Conservation (phyloP, 305 asterid genomes). For the Solanum chacoense region DNA sequence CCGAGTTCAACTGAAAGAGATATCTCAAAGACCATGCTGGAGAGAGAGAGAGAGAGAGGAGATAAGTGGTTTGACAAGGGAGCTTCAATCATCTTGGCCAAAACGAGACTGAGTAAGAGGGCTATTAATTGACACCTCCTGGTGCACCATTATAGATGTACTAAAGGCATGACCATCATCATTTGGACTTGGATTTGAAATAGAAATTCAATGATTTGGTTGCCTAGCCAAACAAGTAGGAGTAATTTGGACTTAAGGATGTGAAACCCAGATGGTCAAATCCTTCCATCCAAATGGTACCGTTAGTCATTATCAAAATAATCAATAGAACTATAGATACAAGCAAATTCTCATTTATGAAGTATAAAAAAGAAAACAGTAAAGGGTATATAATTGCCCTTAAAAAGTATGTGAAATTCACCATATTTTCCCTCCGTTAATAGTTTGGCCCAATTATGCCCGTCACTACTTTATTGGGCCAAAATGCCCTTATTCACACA, state of each 20-base stretch:
- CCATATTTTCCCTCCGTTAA: neutral
- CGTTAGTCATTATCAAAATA: neutral
- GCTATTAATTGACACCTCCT: neutral
- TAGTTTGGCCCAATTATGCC: neutral
- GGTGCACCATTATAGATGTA: neutral
- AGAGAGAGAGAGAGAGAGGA: neutral
- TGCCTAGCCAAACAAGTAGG: neutral
- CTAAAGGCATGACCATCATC: neutral
- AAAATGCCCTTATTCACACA: neutral
- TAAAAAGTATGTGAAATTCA: neutral
- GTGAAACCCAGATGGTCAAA: neutral
- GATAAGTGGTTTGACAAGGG: neutral
- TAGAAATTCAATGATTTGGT: neutral
- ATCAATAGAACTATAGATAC: neutral
- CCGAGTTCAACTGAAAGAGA: neutral
- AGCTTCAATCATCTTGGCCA: neutral
- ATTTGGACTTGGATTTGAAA: neutral
- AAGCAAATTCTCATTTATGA: neutral
- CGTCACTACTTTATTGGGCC: neutral
- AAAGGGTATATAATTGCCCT: neutral
- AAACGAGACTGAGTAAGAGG: neutral
- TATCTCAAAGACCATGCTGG: neutral
- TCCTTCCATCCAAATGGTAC: neutral
- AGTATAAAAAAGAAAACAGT: neutral
- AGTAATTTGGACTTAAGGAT: neutral